Base-by-base conservation (phyloP, 148 eudicot genomes). In the Fagopyrum homotropicum region DNA sequence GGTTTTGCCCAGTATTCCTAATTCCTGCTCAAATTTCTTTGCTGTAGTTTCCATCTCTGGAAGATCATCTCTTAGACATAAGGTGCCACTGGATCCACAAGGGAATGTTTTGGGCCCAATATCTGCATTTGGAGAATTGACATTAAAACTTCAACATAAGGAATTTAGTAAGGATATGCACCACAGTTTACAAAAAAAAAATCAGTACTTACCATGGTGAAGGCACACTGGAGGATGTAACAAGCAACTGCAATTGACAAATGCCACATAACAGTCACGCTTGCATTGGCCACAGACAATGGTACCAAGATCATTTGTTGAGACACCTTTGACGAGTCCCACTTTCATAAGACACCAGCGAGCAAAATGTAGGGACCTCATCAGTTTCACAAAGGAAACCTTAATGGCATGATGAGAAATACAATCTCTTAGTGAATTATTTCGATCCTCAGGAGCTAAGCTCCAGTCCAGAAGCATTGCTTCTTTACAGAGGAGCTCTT, bases 401-500 rank as follows among this genome's bases (percentile, higher is more conserved):
- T 89, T 90, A 16, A 86, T 86, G 56, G 82, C 85, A n/a, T 17
- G 77, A 35, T 82, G 88, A 78, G 85, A 83, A 45, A 52, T 75
- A 78, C 83, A 74, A 48, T 89, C 84, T 19, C 80, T 75, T 48
- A 84, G 29, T 54, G 79, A 72, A 66, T 66, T 35, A 66, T 66
- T 43, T 79, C 79, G 77, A 77, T 76, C 86, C 26, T 83, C 69
- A 73, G 82, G 71, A 88, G 59, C 75, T 54, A 77, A 74, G 46
- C 47, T 81, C 45, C 59, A 79, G 80, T 72, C 73, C 51, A 96
- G 89, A 78, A 81, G 74, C 95, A 92, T 85, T 52, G 99, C 97
- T 85, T 96, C 99, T 89, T 89, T 90, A 84, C 99, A 92, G 57
- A 96, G 92, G 75, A 96, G 96, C 74, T 96, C 99, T 84, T 96